Base-by-base conservation (phyloP, 106 monocot species). In the Apostasia shenzhenica region DNA sequence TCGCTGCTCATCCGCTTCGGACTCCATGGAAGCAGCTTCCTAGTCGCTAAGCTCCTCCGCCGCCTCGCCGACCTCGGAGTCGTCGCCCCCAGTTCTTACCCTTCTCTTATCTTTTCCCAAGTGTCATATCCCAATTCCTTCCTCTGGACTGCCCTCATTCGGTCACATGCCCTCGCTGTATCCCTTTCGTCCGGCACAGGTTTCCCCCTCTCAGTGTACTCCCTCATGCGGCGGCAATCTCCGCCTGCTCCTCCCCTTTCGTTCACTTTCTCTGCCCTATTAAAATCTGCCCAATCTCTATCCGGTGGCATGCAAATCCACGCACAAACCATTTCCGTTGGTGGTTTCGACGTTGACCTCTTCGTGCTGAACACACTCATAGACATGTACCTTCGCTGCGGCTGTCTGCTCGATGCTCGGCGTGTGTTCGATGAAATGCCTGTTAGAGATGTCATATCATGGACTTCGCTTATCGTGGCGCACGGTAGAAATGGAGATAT, bases 101-200 rank as follows among this genome's bases (percentile, higher is more conserved):
- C 72, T 2, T 77, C 63, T 56, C 73, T 43, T 54, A 14, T 73
- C 73, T 77, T 85, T 78, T 49, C 75, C 48, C 81, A 78, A 42
- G 81, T 84, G 67, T 73, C 69, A 44, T 39, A 9, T 56, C 83
- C 83, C 42, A 88, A 88, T 49, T 67, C 83, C 41, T 83, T 87
- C 80, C 71, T 84, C 65, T 88, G 78, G 79, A 84, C 88, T 40
- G 70, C 84, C 63, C 72, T 88, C 78, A 70, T 88, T 71, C 81
- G 88, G 13, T 65, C 69, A 56, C 60, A 70, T 58, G 45, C 81
- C 46, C 38, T 70, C 56, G 59, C 57, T 4, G 55, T 45, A 2
- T 1, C 67, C 37, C 68, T 51, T 61, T 67, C 69, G 4, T 70
- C 61, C 42, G 63, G 38, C 71, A 55, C 54, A 11, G 72, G 59